Percentiles rank a stretch among this genome's conserved stretches.
Conservation (phyloP, 495 filamentous ascomycete genomes). For the Penicillium arizonense region DNA sequence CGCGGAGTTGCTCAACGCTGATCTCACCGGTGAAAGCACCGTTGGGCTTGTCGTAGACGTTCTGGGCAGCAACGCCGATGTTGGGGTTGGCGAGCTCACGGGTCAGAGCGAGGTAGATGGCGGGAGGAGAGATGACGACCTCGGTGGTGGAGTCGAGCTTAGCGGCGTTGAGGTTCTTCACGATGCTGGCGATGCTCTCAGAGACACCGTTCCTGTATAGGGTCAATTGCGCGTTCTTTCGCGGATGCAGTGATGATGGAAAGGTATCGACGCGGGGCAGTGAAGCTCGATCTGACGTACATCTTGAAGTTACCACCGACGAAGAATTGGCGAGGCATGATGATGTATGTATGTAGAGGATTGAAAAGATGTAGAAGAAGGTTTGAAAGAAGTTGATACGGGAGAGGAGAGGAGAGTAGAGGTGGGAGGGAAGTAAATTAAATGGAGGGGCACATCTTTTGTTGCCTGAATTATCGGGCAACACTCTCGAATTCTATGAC, state of each 20-base stretch:
- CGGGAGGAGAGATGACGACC: conserved; percentile 89
- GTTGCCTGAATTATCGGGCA: conserved; percentile 1
- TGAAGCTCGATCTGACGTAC: conserved; percentile 45
- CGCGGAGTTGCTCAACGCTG: conserved; percentile 83
- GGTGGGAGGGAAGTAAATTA: conserved; percentile 4
- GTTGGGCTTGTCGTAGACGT: conserved; percentile 94
- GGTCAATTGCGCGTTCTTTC: conserved; percentile 13
- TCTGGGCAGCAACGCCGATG: conserved; percentile 86
- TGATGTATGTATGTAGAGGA: conserved; percentile 16
- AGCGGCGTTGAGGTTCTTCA: conserved; percentile 81
- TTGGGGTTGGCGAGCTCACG: conserved; percentile 66
- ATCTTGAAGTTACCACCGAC: conserved; percentile 99
- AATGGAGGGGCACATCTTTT: conserved; percentile 11
- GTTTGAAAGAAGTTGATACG: conserved; percentile 1
- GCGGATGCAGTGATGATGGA: conserved; percentile 10
- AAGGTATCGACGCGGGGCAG: conserved; percentile 18
- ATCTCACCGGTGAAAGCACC: conserved; percentile 98
- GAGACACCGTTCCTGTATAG: conserved; percentile 81
- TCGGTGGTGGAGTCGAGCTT: conserved; percentile 56
- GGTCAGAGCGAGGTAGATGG: conserved; percentile 85
- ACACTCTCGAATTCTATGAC: conserved; percentile 7
- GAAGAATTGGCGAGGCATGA: conserved; percentile 96
- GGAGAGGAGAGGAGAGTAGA: conserved; percentile 8
- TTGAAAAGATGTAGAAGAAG: conserved; percentile 9
- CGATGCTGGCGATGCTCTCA: conserved; percentile 80